Percentiles rank a stretch among this genome's conserved stretches.
These are phyloP conservation scores for Uncinocarpus reesii DNA, from an alignment of 2,329 filamentous ascomycete genomes.

Conservation along the genomic window DNA sequence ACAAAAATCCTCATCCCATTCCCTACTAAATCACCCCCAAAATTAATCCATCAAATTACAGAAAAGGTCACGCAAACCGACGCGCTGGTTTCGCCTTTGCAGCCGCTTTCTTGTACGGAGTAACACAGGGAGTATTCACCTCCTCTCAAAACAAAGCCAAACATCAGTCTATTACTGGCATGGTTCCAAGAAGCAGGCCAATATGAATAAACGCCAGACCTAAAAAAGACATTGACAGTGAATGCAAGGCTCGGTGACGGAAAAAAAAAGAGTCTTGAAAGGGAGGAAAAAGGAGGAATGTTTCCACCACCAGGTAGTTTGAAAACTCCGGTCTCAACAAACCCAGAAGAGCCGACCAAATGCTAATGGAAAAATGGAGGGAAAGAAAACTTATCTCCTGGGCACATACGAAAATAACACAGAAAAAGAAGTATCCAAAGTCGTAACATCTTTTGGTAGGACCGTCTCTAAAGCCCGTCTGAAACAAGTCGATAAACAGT, in stretches of 20 bases:
- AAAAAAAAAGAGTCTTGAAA: no score
- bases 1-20: not conserved
- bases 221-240: constrained; percentile 1
- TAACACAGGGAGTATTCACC: not conserved
- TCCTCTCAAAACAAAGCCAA: not conserved
- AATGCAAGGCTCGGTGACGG: not conserved
- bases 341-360: not conserved
- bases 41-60: not conserved
- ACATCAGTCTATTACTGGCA: constrained; percentile 8
- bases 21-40: not conserved
- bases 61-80: not conserved
- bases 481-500: not conserved
- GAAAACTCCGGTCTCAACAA: not conserved
- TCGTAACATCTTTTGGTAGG: not conserved
- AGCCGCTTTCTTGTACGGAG: not conserved
- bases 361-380: not conserved
- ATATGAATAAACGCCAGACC: not conserved
- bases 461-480: not conserved
- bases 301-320: not conserved
- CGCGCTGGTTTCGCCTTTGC: not conserved
- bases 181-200: not conserved
- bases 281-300: not conserved
- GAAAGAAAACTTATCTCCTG: constrained; percentile 1
- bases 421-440: not conserved
- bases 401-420: not conserved